phyloP scores from a whole-genome alignment of 192 early-diverging fungal species.

The Geranomyces michiganensis region DNA sequence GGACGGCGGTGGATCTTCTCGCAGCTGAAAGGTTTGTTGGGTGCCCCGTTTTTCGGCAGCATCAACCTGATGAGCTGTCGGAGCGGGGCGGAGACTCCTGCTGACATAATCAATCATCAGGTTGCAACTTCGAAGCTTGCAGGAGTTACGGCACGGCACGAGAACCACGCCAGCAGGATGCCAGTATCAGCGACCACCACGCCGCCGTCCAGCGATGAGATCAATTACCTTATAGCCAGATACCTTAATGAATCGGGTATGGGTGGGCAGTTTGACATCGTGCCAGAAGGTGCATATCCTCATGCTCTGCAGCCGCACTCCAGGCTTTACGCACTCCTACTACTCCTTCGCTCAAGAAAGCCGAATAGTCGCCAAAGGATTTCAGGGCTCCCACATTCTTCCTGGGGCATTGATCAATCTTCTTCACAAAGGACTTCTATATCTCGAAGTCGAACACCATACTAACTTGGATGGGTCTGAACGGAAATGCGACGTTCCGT shows the following conservation, averaged over 20 bases:
- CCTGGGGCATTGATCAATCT: slow-evolving; percentile 84
- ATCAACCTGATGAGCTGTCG: too few species aligned
- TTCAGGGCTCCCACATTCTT: slow-evolving; percentile 57
- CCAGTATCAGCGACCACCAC: slow-evolving; percentile 23
- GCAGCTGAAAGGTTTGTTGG: too few species aligned
- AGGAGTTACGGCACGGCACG: too few species aligned
- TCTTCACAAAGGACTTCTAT: slow-evolving; percentile 90
- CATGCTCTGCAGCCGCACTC: neutral
- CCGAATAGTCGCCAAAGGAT: slow-evolving; percentile 62
- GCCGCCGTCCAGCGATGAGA: slow-evolving; percentile 67
- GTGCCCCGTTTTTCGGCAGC: too few species aligned
- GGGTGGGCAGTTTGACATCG: neutral
- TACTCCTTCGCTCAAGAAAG: slow-evolving; percentile 89
- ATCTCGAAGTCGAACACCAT: slow-evolving; percentile 88
- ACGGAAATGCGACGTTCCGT: slow-evolving; percentile 70
- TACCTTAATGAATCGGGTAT: slow-evolving; percentile 86
- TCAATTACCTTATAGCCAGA: slow-evolving; percentile 85
- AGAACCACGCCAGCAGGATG: too few species aligned
- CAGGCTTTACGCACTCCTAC: slow-evolving; percentile 83
- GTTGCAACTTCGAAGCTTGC: too few species aligned
- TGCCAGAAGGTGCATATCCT: neutral
- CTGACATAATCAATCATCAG: too few species aligned
- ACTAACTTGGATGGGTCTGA: slow-evolving; percentile 82
- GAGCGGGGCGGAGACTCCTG: too few species aligned
- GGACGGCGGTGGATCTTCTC: too few species aligned